phyloP scores from a whole-genome alignment of 2,329 filamentous ascomycete species.

The Apiospora aurea region DNA sequence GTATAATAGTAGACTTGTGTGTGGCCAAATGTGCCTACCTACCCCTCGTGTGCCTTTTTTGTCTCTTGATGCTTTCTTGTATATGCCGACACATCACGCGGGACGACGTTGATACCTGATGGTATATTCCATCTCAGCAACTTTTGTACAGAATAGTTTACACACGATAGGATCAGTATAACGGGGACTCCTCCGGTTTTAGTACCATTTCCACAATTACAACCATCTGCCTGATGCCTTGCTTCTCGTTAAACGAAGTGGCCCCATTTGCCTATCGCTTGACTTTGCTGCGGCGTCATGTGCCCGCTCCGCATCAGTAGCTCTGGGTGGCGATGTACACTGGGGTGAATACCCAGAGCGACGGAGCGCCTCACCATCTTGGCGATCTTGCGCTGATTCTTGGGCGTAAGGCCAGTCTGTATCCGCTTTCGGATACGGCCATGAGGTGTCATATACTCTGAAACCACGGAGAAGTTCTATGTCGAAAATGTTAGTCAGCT shows the following conservation, averaged over 20 bases:
- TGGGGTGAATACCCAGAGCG: constrained; percentile 90
- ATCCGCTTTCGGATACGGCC: constrained; percentile 83
- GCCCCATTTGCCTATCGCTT: constrained; percentile 28
- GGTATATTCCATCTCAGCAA: constrained; percentile 31
- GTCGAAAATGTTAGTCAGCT: constrained; percentile 4
- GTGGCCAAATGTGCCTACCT: constrained; percentile 28
- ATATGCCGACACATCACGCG: not conserved
- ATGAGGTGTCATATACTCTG: constrained; percentile 84
- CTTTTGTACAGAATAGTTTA: constrained; percentile 6
- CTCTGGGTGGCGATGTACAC: constrained; percentile 87
- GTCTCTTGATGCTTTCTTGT: not conserved
- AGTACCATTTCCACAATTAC: not conserved
- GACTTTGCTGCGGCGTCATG: constrained; percentile 31
- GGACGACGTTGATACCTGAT: constrained; percentile 28
- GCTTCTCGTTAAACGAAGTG: constrained; percentile 25
- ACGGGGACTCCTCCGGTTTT: not conserved
- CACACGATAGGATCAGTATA: not conserved
- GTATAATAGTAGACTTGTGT: constrained; percentile 42
- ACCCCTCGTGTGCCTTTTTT: constrained; percentile 18
- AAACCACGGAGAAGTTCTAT: constrained; percentile 92
- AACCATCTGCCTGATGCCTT: not conserved
- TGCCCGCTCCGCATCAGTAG: constrained; percentile 59
- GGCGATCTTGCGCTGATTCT: constrained; percentile 91
- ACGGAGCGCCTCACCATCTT: constrained; percentile 91
- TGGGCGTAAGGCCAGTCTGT: constrained; percentile 80